A percentile compares a stretch with the other conserved stretches of the same genome.
Evolutionary conservation across 2,329 filamentous ascomycete genomes (phyloP).

Genomic region (Diplocarpon mali): DNA sequence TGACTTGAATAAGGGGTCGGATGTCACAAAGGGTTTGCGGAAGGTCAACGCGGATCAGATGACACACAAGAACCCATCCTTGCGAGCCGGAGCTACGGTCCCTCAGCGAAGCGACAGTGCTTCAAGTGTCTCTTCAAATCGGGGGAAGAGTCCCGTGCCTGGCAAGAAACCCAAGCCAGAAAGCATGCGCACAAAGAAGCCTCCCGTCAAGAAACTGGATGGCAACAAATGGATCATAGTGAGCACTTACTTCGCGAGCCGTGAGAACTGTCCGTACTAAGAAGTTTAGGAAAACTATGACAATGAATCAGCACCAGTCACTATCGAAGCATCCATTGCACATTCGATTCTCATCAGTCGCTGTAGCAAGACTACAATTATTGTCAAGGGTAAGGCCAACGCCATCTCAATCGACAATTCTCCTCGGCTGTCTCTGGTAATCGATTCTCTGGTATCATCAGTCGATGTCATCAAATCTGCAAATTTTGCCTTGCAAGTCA

Average conservation of each 20-base stretch:
- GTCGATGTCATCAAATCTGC: slow-evolving; percentile 92
- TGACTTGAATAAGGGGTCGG: slow-evolving; percentile 77
- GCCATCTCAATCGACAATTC: slow-evolving; percentile 95
- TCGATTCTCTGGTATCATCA: slow-evolving; percentile 81
- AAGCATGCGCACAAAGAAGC: slow-evolving; percentile 75
- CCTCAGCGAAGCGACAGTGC: slow-evolving; percentile 42
- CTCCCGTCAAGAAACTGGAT: slow-evolving; percentile 65
- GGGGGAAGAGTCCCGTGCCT: slow-evolving; percentile 77
- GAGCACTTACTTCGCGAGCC: slow-evolving; percentile 25
- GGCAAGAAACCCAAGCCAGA: slow-evolving; percentile 81
- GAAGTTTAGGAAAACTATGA: slow-evolving; percentile 76
- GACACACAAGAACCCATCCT: slow-evolving; percentile 94
- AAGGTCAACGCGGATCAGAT: slow-evolving; percentile 94
- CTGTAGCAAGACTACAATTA: slow-evolving; percentile 83
- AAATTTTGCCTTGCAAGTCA: slow-evolving; percentile 88
- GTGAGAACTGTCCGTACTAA: slow-evolving; percentile 3
- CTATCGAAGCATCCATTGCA: slow-evolving; percentile 69
- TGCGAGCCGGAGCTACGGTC: slow-evolving; percentile 64
- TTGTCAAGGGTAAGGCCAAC: slow-evolving; percentile 87
- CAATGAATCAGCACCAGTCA: slow-evolving; percentile 57
- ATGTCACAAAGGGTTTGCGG: slow-evolving; percentile 77
- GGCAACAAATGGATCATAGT: slow-evolving; percentile 91
- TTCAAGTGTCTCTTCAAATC: slow-evolving; percentile 39
- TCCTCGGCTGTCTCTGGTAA: slow-evolving; percentile 67
- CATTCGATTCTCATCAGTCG: slow-evolving; percentile 88